Evolutionary conservation across 2,329 filamentous ascomycete species (phyloP), one percentile per base, ranked within the genome.

Genomic region (Leptographium lundbergii): DNA sequence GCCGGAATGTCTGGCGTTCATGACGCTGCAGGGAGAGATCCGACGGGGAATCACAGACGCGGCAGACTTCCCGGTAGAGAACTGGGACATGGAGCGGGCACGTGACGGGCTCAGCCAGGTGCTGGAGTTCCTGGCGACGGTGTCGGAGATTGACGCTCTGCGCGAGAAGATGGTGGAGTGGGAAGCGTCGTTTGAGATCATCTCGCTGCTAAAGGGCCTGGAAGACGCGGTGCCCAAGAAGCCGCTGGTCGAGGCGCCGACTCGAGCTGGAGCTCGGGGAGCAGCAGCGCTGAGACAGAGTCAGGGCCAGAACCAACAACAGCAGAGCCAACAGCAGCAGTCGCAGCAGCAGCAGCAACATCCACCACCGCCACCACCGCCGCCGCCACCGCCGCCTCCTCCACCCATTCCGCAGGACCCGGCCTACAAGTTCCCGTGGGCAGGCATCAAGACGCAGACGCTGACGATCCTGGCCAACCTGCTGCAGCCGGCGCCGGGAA

Each of bases 1-100:
- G 5, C 92, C 92, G 0, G 91, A 96, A 68, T 96, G 91, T 19
- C 89, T 91, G 58, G 91, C 91, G n/a, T 77, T 96, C 45, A 96
- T 97, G 74, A 90, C 94, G 67, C 80, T 96, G 3, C 92, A 97
- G 73, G 89, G 89, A 19, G 88, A 96, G 68, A 95, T 96, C 39
- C 86, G 89, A 50, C 84, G 86, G 48, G 85, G 86, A 36, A 79
- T 85, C 59, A 84, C 86, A 19, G 82, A 92, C 61, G 85, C 89
- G 0, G 84, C 89, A 62, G 91, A 96, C 67, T 97, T 96, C 66
- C 92, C 92, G 0, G 85, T 96, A 1, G 95, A 97, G 66, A 81
- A 91, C 54, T 97, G 92, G 92, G 92, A 97, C 67, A 95, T 97
- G 87, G 92, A 97, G 70, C 84, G 92, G 17, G 92, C 95, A 60